phyloP scores from a whole-genome alignment of 1,284 basidiomycete genomes.

The Rhodotorula sp. region DNA sequence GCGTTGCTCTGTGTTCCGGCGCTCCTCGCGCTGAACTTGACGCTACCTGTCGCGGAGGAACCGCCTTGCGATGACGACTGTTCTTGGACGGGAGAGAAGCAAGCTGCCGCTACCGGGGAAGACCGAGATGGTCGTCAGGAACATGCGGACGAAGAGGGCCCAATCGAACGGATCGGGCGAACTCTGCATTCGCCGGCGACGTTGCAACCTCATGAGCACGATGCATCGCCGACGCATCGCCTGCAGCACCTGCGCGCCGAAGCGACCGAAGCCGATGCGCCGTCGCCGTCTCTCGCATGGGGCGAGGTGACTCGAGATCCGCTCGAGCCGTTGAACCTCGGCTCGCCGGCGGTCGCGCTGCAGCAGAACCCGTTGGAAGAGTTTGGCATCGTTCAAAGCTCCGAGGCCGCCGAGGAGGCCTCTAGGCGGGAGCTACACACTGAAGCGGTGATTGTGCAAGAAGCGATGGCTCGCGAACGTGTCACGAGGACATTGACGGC shows the following conservation, averaged over 20 bases:
- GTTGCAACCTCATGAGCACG: conserved; percentile 2
- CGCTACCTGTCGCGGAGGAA: conserved; percentile 77
- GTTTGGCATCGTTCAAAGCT: conserved; percentile 17
- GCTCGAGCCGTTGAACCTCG: not conserved
- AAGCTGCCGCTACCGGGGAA: conserved; percentile 18
- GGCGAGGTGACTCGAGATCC: conserved; percentile 8
- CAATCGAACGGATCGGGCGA: conserved; percentile 31
- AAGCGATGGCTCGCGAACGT: conserved; percentile 38
- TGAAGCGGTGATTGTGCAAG: not conserved
- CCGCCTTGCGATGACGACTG: conserved; percentile 31
- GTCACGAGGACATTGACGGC: conserved; percentile 81
- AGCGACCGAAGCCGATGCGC: conserved; percentile 13
- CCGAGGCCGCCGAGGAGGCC: conserved; percentile 7
- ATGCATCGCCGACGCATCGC: conserved; percentile 13
- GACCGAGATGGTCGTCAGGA: conserved; percentile 37
- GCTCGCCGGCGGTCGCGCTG: not conserved
- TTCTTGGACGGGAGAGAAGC: conserved; percentile 33
- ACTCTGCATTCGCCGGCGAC: conserved; percentile 34
- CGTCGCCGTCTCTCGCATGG: conserved; percentile 12
- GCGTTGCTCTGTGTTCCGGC: conserved; percentile 82
- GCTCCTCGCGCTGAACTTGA: conserved; percentile 78
- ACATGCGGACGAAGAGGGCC: conserved; percentile 32
- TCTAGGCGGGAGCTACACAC: conserved; percentile 46
- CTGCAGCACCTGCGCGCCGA: conserved; percentile 23
- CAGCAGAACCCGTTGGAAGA: conserved; percentile 11